Percentiles rank a stretch among this genome's conserved stretches.
Evolutionary conservation across 164 flowering plant genomes (phyloP).

Genomic region (Stephania yunnanensis): DNA sequence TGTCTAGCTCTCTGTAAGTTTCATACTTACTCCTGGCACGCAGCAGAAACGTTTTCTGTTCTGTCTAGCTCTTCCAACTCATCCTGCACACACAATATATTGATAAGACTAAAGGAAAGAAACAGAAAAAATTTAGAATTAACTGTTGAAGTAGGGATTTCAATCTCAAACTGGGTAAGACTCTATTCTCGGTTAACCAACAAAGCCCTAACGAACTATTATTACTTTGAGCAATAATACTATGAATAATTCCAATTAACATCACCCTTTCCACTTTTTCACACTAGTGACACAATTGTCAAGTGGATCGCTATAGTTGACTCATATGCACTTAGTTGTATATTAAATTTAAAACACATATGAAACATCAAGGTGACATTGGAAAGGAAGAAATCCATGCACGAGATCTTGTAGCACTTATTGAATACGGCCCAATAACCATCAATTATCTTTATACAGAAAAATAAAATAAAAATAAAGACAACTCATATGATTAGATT

Average conservation of each 20-base stretch:
- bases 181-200: background rate
- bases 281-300: background rate
- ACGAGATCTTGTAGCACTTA: too few species aligned
- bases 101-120: background rate
- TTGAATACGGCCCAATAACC: too few species aligned
- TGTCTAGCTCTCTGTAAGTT: background rate
- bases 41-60: slow-evolving; percentile 55
- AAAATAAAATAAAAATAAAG: too few species aligned
- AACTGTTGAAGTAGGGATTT: background rate
- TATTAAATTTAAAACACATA: too few species aligned
- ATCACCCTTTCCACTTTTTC: background rate
- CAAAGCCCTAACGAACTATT: background rate
- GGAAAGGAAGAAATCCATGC: too few species aligned
- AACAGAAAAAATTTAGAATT: background rate
- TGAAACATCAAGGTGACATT: too few species aligned
- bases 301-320: too few species aligned
- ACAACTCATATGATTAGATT: too few species aligned
- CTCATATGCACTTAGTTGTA: too few species aligned
- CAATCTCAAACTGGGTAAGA: background rate
- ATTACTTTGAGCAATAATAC: background rate
- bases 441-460: too few species aligned
- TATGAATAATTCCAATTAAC: background rate
- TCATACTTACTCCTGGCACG: slow-evolving; percentile 68
- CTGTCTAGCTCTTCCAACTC: slow-evolving; percentile 75
- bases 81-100: slow-evolving; percentile 38